Base-by-base conservation (phyloP, 176 grass and related monocot genomes). In the Echinochloa phyllopogon region DNA sequence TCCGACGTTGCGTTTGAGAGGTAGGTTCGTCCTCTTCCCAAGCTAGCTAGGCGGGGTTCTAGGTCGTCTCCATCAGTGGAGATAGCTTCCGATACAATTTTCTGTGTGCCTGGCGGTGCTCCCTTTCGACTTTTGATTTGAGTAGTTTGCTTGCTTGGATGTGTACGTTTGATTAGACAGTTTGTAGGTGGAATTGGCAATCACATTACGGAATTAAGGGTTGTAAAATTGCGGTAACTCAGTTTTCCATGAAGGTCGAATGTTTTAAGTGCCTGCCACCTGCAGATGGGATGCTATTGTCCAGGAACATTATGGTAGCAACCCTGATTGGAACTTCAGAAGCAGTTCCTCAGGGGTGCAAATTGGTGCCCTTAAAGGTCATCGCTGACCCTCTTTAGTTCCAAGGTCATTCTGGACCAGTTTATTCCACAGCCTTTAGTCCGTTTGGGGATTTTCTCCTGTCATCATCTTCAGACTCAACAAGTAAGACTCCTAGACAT, bases 391-490 rank as follows among this genome's bases (percentile, higher is more conserved):
- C 29, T 33, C 29, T 33, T 33, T 33, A 33, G 29, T 33, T 33
- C 73, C 91, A 98, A 81, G 96, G 96, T 75, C 96, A 98, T 82
- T 88, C 91, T 81, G 96, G 93, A 47, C 96, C 96, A 80, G 91
- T 98, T 87, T 94, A 95, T 90, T 98, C 96, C 3, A 86, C 86
- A 10, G 87, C 93, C 36, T 98, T 98, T 74, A 95, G 91, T 38
- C 96, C 91, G 72, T 90, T 94, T 85, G 96, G 93, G 57, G 93
- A 98, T 89, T 98, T 90, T 87, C 87, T 98, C 67, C 59, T 98
- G 66, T 95, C 96, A 11, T 90, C 93, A 42, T 98, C 96, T 77
- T 98, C 96, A 87, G 96, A 98, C 37, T 95, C 87, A 20, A 98
- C 96, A 87, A 84, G 96, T 98, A 92, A 92, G 80, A 45, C 27